A percentile compares a stretch with the other conserved stretches of the same genome.
phyloP scores from a whole-genome alignment of 116 monocot genomes.

The Zostera marina region DNA sequence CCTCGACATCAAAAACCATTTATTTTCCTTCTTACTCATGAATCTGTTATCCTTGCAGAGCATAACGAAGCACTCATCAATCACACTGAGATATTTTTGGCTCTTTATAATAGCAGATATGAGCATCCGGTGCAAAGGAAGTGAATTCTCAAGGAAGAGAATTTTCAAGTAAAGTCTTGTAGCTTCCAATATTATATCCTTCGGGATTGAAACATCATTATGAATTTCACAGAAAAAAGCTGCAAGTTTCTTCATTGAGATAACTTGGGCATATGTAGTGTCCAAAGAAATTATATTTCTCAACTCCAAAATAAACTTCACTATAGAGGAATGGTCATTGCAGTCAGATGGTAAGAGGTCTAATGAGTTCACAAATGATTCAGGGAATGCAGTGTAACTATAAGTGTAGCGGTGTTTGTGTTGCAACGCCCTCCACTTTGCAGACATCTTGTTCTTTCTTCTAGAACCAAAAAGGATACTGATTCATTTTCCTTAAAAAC shows the following conservation, averaged over 20 bases:
- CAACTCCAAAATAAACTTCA: slow-evolving; percentile 40
- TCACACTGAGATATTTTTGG: slow-evolving; percentile 23
- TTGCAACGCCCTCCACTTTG: slow-evolving; percentile 93
- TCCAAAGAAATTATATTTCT: slow-evolving; percentile 32
- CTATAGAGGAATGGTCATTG: not conserved
- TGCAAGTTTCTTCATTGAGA: slow-evolving; percentile 51
- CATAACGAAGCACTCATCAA: slow-evolving; percentile 31
- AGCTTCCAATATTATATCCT: slow-evolving; percentile 13
- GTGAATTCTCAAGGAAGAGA: slow-evolving; percentile 90
- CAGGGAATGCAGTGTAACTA: slow-evolving; percentile 66
- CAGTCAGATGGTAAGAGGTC: slow-evolving; percentile 7
- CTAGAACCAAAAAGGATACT: not conserved
- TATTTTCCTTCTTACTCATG: slow-evolving; percentile 18
- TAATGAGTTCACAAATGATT: slow-evolving; percentile 29
- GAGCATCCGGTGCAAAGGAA: slow-evolving; percentile 82
- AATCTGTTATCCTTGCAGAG: slow-evolving; percentile 32
- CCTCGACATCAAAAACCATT: slow-evolving; percentile 53
- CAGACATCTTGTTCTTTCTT: slow-evolving; percentile 42
- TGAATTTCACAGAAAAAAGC: slow-evolving; percentile 42
- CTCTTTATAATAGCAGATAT: slow-evolving; percentile 65
- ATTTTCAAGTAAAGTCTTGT: slow-evolving; percentile 51
- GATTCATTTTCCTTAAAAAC: too few relatives aligned
- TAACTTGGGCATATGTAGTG: slow-evolving; percentile 68
- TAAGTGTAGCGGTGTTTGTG: slow-evolving; percentile 93
- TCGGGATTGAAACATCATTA: slow-evolving; percentile 7